Evolutionary conservation across 768 basidiomycete species (phyloP).

Genomic region (Lentinula raphanica): DNA sequence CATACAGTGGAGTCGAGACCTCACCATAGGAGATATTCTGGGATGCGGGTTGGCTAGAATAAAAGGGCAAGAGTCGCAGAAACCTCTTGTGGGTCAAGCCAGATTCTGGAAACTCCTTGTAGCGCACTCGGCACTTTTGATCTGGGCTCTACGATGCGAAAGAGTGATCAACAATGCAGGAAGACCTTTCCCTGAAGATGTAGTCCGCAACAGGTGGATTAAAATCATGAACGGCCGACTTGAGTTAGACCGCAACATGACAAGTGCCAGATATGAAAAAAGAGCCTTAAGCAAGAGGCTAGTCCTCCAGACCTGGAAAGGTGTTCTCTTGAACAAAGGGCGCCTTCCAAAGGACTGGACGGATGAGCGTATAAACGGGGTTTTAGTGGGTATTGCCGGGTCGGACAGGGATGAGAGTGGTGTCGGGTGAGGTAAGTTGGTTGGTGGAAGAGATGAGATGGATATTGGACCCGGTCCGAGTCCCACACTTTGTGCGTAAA

Average conservation of each 20-base stretch:
- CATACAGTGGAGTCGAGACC: background rate
- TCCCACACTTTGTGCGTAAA: slow-evolving; percentile 3
- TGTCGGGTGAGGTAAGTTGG: background rate
- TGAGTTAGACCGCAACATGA: background rate
- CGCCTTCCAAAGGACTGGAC: slow-evolving; percentile 11
- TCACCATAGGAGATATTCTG: slow-evolving; percentile 14
- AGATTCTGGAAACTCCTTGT: slow-evolving; percentile 20
- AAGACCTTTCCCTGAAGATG: background rate
- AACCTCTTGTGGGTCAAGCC: slow-evolving; percentile 6
- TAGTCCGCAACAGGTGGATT: slow-evolving; percentile 7
- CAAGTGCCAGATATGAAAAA: slow-evolving; percentile 8
- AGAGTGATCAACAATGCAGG: slow-evolving; percentile 16
- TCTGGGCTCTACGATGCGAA: slow-evolving; percentile 23
- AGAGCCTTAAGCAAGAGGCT: slow-evolving; percentile 2
- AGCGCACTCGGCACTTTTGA: slow-evolving; percentile 23
- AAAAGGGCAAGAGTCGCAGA: background rate
- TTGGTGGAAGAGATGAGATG: background rate
- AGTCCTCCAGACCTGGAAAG: background rate
- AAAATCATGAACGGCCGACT: slow-evolving; percentile 5
- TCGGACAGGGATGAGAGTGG: background rate
- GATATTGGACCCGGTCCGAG: background rate
- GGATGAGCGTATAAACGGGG: slow-evolving; percentile 2
- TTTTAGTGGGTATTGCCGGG: slow-evolving; percentile 16
- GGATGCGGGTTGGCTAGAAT: slow-evolving; percentile 11
- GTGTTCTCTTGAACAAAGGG: slow-evolving; percentile 4